Evolutionary conservation across 306 rosid species (phyloP).

Genomic region (Corylus heterophylla): DNA sequence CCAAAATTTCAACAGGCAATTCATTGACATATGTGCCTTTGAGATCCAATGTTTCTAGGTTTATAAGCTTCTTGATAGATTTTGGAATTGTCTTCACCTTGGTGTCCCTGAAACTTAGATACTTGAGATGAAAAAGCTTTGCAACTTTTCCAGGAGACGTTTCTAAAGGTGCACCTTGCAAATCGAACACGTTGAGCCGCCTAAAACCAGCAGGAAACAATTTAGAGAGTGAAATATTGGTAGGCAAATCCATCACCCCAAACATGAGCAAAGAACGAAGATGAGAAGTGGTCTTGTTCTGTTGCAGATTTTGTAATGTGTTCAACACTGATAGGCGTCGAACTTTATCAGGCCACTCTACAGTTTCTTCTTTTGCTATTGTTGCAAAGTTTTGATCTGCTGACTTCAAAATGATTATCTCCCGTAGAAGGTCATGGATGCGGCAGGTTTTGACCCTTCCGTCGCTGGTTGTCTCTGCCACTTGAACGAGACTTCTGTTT

Average conservation of each 20-base stretch:
- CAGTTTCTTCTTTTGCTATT: constrained; percentile 36
- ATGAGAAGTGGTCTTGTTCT: constrained; percentile 38
- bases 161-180: constrained; percentile 36
- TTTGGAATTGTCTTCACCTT: constrained; percentile 42
- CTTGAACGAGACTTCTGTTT: neutral
- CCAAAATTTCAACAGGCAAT: constrained; percentile 48
- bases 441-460: constrained; percentile 31
- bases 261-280: constrained; percentile 64
- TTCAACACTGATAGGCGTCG: constrained; percentile 45
- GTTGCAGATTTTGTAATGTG: constrained; percentile 36
- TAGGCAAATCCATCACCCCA: constrained; percentile 24
- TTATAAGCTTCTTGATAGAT: constrained; percentile 41
- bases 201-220: constrained; percentile 39
- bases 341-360: constrained; percentile 41
- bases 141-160: constrained; percentile 33
- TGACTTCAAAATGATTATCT: constrained; percentile 46
- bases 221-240: no score
- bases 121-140: constrained; percentile 35
- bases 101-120: constrained; percentile 48
- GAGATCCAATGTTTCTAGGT: constrained; percentile 51
- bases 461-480: neutral
- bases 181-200: constrained; percentile 44
- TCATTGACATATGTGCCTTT: constrained; percentile 28
- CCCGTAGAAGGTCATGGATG: constrained; percentile 55
- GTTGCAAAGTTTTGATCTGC: constrained; percentile 51